Conservation (phyloP, 1,284 basidiomycete genomes). For the Heterobasidion annosum region DNA sequence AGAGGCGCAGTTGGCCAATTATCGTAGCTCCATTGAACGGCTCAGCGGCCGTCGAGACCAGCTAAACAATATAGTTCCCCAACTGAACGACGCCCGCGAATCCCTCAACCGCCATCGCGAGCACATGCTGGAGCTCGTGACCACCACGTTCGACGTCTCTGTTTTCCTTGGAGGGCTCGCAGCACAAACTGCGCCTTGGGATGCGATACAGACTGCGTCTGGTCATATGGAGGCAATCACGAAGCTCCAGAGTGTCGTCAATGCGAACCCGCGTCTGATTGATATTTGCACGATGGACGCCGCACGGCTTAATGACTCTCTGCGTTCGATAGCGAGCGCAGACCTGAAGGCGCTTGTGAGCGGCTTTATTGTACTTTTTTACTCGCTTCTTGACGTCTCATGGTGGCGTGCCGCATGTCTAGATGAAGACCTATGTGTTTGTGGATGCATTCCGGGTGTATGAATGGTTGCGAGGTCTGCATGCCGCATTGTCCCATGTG, state of each 20-base stretch:
- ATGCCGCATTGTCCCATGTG: too few relatives aligned
- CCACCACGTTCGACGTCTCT: not conserved
- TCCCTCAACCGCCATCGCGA: not conserved
- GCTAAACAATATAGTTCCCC: not conserved
- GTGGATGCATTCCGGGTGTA: too few relatives aligned
- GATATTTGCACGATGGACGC: not conserved
- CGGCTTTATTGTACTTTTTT: not conserved
- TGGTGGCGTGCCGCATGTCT: too few relatives aligned
- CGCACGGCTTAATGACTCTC: not conserved
- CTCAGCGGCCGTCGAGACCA: not conserved
- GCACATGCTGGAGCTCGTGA: not conserved
- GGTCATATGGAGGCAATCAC: not conserved
- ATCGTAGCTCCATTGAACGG: not conserved
- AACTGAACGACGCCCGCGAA: not conserved
- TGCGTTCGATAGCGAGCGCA: not conserved
- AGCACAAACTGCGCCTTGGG: not conserved
- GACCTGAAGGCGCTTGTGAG: not conserved
- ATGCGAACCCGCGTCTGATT: not conserved
- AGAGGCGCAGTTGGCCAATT: not conserved
- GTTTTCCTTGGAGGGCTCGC: constrained; percentile 1
- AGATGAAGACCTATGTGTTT: too few relatives aligned
- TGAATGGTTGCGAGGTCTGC: too few relatives aligned
- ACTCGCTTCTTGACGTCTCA: too few relatives aligned
- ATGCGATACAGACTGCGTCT: not conserved
- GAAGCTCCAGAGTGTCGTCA: constrained; percentile 1